Base-by-base conservation (phyloP, 1,284 basidiomycete species). In the Pseudozyma tsukubaensis region DNA sequence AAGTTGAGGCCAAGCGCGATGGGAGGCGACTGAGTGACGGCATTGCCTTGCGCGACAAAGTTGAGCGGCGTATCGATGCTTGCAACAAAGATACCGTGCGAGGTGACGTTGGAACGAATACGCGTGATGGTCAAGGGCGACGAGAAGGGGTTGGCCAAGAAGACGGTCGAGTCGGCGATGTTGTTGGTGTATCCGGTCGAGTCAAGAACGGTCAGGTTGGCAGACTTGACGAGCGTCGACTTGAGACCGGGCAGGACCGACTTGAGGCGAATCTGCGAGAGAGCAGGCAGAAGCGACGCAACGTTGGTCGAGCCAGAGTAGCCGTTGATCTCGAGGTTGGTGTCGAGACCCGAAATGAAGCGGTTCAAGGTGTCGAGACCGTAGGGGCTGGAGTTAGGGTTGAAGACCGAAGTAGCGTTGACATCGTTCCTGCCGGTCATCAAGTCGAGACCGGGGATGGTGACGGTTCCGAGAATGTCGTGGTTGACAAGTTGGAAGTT, bases 111-210 rank as follows among this genome's bases (percentile, higher is more conserved):
- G 6, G 91, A 90, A n/a, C 86, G 84, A 69, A 92, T 89, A 59
- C 86, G 86, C 4, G 89, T 90, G 75, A 93, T 89, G 35, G 86
- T 82, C 39, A 93, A 86, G 24, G 85, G 85, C 6, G 90, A 85
- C 2, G 88, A 89, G 86, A 92, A 93, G 4, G 91, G 91, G 80
- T 93, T 92, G 65, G 82, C 86, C 29, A 92, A 86, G 51, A 86
- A 84, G 44, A 93, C 91, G 18, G 87, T 87, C 60, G 91, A 89
- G 76, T 91, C 88, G 45, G 89, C 89, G 54, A 92, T 87, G 83
- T 92, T 90, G 80, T 91, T 88, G 58, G 83, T 84, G 45, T 86
- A 84, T 18, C 91, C 92, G 16, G 91, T 93, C 8, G 90, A 89
- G 14, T 88, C 76, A 29, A 92, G 86, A 24, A 93, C 91, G 88